A percentile compares a stretch with the other conserved stretches of the same genome.
These are phyloP conservation scores for Citrus mangshanensis DNA, from an alignment of 345 rosid species.

Conservation along the genomic window DNA sequence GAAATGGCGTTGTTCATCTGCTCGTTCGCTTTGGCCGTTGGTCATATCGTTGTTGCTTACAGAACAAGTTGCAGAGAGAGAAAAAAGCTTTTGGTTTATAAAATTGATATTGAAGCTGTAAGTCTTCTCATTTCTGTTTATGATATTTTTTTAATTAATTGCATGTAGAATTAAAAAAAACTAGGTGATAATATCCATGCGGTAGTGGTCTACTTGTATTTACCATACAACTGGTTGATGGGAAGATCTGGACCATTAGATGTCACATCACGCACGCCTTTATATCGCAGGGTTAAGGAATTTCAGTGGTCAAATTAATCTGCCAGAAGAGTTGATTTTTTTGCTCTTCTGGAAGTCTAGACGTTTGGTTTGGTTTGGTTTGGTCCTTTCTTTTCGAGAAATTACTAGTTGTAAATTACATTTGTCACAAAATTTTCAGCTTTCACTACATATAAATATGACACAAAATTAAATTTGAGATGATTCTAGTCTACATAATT, in stretches of 20 bases:
- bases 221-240: not conserved
- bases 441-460: too few relatives aligned
- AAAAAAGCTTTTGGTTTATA: conserved; percentile 86
- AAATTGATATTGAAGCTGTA: conserved; percentile 97
- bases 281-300: not conserved
- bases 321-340: conserved; percentile 1
- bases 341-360: conserved; percentile 24
- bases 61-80: conserved; percentile 88
- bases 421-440: too few relatives aligned
- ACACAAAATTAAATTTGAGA: too few relatives aligned
- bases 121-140: conserved; percentile 28
- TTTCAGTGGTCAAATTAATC: not conserved
- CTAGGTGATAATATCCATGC: not conserved
- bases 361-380: not conserved
- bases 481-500: too few relatives aligned
- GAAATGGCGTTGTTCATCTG: conserved; percentile 70
- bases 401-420: too few relatives aligned
- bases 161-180: not conserved
- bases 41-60: conserved; percentile 70
- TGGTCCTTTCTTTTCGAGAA: not conserved
- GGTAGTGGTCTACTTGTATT: not conserved
- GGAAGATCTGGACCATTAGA: conserved; percentile 5
- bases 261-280: not conserved
- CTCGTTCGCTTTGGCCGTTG: conserved; percentile 64
- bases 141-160: not conserved